These are phyloP conservation scores for Filosporella fistucella DNA, from an alignment of 495 filamentous ascomycete species.

Conservation along the genomic window DNA sequence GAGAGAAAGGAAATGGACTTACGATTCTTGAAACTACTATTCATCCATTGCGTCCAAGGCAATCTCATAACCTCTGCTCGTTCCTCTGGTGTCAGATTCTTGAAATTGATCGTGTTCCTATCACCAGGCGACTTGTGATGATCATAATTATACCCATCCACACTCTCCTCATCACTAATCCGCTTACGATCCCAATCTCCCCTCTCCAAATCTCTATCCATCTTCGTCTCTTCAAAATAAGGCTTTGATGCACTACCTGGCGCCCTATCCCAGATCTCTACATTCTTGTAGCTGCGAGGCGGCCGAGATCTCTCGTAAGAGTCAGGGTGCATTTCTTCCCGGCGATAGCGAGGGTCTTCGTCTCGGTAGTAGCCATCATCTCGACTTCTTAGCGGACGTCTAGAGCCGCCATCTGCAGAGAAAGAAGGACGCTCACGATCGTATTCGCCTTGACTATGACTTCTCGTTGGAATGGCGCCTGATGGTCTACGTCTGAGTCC, in stretches of 20 bases:
- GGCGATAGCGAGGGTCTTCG: background rate
- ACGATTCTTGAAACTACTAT: slow-evolving; percentile 24
- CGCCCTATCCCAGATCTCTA: slow-evolving; percentile 9
- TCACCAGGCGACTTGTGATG: background rate
- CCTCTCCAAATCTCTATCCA: slow-evolving; percentile 12
- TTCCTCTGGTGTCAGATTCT: slow-evolving; percentile 16
- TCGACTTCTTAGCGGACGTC: slow-evolving; percentile 9
- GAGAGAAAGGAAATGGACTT: background rate
- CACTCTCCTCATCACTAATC: slow-evolving; percentile 7
- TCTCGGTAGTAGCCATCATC: slow-evolving; percentile 11
- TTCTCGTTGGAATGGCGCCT: background rate
- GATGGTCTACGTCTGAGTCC: slow-evolving; percentile 10
- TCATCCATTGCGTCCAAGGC: slow-evolving; percentile 24
- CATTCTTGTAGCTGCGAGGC: slow-evolving; percentile 12
- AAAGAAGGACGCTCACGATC: slow-evolving; percentile 7
- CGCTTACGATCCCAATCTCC: slow-evolving; percentile 6
- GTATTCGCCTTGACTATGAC: slow-evolving; percentile 8
- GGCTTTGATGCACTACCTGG: slow-evolving; percentile 16
- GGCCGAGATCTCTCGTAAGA: slow-evolving; percentile 11
- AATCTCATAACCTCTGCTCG: slow-evolving; percentile 18
- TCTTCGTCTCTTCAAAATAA: slow-evolving; percentile 13
- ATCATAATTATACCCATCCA: slow-evolving; percentile 20
- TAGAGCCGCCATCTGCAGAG: slow-evolving; percentile 2
- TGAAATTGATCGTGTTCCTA: slow-evolving; percentile 16
- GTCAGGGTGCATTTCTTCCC: slow-evolving; percentile 12